Base-by-base conservation (phyloP, 257 asterid species). In the Mentha longifolia region DNA sequence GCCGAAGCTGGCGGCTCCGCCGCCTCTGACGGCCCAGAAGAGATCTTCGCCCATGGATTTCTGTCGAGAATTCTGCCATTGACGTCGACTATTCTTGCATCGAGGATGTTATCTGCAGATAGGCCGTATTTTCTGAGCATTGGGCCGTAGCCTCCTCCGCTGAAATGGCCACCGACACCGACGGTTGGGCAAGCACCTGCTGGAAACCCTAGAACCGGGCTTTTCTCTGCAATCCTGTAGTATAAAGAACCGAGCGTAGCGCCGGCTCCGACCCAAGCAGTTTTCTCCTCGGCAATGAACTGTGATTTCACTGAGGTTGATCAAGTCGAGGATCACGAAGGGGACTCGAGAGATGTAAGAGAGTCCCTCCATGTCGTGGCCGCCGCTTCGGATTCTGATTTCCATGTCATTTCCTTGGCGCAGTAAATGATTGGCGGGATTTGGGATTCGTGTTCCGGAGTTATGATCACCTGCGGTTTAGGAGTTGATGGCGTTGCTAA, bases 81-180 rank as follows among this genome's bases (percentile, higher is more conserved):
- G 3, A 59, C 78, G 1, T 79, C 82, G 0, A 82, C n/a, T 6
- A 82, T 70, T 50, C 79, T 69, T 5, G 82, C 87, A 56, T 82
- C 84, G 4, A 76, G 47, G 1, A 82, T 72, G 10, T 82, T 68
- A 41, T 82, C 86, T 2, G 73, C 78, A 0, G 82, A 74, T 5
- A 76, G 72, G 13, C 86, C 84, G 9, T 68, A 74, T 71, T 71
- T 74, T 28, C 86, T 61, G 22, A 76, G 3, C 66, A 79, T 1
- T 3, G 56, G 35, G 33, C 84, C 87, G 63, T 79, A 79, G 15
- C 82, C 87, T 17, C 82, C 87, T 6, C 87, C 84, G 5, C 85
- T 75, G 49, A 81, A 35, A 52, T 74, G 82, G 14, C 82, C 82
- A 0, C 78, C 82, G 19, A 72, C 78, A 1, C 85, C 82, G 2